Conservation (phyloP, 1,284 basidiomycete genomes). For the Heterobasidion annosum region DNA sequence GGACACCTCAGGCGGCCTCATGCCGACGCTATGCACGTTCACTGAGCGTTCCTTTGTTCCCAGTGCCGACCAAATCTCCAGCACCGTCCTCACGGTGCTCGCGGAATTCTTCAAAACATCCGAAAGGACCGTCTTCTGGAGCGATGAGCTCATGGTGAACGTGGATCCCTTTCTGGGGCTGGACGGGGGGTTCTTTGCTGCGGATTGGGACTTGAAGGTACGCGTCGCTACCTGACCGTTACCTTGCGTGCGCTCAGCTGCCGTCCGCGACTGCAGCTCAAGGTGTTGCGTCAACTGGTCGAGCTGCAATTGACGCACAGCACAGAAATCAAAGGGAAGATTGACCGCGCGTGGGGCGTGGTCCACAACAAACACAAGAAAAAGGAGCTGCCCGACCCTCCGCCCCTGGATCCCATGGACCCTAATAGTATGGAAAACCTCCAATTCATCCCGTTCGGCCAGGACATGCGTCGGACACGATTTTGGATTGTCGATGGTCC, state of each 20-base stretch:
- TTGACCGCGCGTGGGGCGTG: constrained; percentile 80
- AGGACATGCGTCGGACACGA: constrained; percentile 61
- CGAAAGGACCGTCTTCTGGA: constrained; percentile 72
- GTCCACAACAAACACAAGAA: constrained; percentile 76
- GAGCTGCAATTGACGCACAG: constrained; percentile 68
- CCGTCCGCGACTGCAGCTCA: constrained; percentile 39
- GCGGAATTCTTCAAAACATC: constrained; percentile 61
- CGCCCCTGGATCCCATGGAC: constrained; percentile 42
- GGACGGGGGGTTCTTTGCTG: constrained; percentile 60
- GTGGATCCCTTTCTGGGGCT: constrained; percentile 59
- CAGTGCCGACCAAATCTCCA: constrained; percentile 70
- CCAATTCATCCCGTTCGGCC: constrained; percentile 59
- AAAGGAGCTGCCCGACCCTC: constrained; percentile 44
- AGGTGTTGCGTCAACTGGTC: constrained; percentile 68
- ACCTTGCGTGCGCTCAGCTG: constrained; percentile 1
- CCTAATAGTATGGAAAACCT: constrained; percentile 54
- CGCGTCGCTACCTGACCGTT: constrained; percentile 15
- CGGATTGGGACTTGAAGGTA: constrained; percentile 73
- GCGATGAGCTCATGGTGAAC: constrained; percentile 54
- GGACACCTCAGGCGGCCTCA: constrained; percentile 22
- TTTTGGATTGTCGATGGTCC: constrained; percentile 79
- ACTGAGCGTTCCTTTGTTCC: constrained; percentile 23
- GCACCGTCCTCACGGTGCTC: constrained; percentile 55
- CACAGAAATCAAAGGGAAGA: constrained; percentile 53
- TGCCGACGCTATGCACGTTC: constrained; percentile 18